phyloP scores from a whole-genome alignment of 305 asterid genomes.

The Rubia occidens region DNA sequence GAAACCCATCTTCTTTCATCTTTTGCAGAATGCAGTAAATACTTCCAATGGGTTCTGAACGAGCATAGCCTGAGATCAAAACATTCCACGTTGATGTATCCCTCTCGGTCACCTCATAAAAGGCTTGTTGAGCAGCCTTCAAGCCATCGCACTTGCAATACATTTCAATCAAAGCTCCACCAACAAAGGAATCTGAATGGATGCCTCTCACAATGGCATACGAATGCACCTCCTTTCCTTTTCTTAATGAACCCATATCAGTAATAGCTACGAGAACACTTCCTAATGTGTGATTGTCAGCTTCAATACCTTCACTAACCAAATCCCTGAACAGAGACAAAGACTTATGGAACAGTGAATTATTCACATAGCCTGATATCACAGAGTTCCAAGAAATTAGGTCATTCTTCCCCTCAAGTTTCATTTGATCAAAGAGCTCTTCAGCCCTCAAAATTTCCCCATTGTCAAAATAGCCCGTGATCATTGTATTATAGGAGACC shows the following conservation, averaged over 20 bases:
- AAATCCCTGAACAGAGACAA: conserved; percentile 33
- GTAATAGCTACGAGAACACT: conserved; percentile 54
- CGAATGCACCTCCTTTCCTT: conserved; percentile 54
- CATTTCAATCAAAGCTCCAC: conserved; percentile 66
- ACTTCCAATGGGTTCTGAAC: conserved; percentile 27
- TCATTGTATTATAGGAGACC: conserved; percentile 66
- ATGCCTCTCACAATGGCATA: conserved; percentile 50
- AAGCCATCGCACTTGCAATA: conserved; percentile 49
- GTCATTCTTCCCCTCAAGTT: conserved; percentile 35
- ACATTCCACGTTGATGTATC: conserved; percentile 62
- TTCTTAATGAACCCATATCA: conserved; percentile 25
- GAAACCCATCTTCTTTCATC: conserved; percentile 56
- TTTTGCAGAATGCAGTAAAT: conserved; percentile 27
- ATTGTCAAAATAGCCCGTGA: conserved; percentile 56
- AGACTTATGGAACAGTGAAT: conserved; percentile 45
- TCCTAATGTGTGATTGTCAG: conserved; percentile 60
- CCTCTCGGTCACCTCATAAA: conserved; percentile 35
- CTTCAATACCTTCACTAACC: conserved; percentile 32
- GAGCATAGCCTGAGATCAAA: conserved; percentile 54
- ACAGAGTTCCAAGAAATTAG: conserved; percentile 71
- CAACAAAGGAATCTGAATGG: conserved; percentile 43
- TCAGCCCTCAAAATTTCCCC: conserved; percentile 44
- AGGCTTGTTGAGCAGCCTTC: conserved; percentile 48
- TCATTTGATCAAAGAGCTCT: conserved; percentile 56
- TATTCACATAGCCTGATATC: conserved; percentile 67